Conservation (phyloP, 805 yeast genomes). For the Sugiyamaella lignohabitans region DNA sequence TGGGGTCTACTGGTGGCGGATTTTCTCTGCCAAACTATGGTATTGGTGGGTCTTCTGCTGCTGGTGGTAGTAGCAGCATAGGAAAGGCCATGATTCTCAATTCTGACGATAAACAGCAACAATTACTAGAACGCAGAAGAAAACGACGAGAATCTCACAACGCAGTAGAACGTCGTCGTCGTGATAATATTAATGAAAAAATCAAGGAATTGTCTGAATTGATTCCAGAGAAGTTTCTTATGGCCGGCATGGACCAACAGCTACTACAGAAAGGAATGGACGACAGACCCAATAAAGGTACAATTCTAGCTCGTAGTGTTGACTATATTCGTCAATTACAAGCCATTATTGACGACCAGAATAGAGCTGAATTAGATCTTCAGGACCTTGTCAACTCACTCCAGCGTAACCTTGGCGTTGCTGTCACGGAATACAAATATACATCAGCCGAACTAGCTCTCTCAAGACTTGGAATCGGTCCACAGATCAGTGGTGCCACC, state of each 20-base stretch:
- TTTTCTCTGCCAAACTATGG: neutral
- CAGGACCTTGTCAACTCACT: conserved; percentile 52
- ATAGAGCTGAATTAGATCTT: conserved; percentile 71
- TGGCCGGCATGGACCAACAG: conserved; percentile 14
- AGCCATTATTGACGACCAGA: conserved; percentile 60
- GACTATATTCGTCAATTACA: conserved; percentile 68
- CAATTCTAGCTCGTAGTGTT: conserved; percentile 68
- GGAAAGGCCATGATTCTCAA: conserved; percentile 4
- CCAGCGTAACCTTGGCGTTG: conserved; percentile 40
- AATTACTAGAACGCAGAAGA: conserved; percentile 52
- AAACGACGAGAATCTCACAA: conserved; percentile 86
- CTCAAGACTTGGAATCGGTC: conserved; percentile 53
- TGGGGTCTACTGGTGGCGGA: neutral
- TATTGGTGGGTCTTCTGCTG: neutral
- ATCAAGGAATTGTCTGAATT: conserved; percentile 76
- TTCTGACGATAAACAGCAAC: conserved; percentile 17
- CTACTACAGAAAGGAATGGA: conserved; percentile 14
- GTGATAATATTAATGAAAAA: conserved; percentile 85
- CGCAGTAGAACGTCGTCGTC: conserved; percentile 86
- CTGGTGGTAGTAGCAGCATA: conserved; percentile 2
- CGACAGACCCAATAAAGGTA: conserved; percentile 71
- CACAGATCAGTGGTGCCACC: conserved; percentile 9
- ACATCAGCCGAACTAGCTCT: conserved; percentile 77
- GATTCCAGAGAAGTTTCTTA: conserved; percentile 51
- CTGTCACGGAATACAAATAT: conserved; percentile 42